These are phyloP conservation scores for Allantophomopsis cytisporea DNA, from an alignment of 2,329 filamentous ascomycete genomes.

Conservation along the genomic window DNA sequence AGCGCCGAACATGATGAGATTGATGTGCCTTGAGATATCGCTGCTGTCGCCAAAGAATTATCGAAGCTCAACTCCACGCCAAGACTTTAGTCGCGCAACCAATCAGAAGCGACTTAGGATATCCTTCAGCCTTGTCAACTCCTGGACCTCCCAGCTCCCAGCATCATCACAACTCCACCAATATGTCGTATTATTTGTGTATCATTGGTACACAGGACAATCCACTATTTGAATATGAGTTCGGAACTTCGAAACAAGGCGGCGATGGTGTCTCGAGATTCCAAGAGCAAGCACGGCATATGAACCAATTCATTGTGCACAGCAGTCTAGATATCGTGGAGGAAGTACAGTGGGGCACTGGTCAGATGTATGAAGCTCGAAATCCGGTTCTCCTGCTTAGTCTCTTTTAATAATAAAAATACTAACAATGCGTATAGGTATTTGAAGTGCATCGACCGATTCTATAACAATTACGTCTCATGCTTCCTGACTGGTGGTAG, in stretches of 20 bases:
- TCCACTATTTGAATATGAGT: conserved; percentile 92
- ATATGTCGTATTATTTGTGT: conserved; percentile 98
- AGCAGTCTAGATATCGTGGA: conserved; percentile 89
- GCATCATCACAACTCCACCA: not conserved
- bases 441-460: conserved; percentile 91
- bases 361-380: conserved; percentile 52
- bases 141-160: conserved; percentile 2
- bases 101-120: conserved; percentile 8
- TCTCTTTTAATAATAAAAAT: conserved; percentile 3
- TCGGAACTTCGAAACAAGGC: conserved; percentile 90
- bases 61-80: conserved; percentile 7
- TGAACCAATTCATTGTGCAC: conserved; percentile 97
- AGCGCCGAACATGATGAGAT: conserved; percentile 60
- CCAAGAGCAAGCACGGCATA: conserved; percentile 73
- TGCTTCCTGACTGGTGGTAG: conserved; percentile 85
- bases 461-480: conserved; percentile 90
- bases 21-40: conserved; percentile 3
- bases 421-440: conserved; percentile 44
- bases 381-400: not conserved
- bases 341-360: conserved; percentile 85
- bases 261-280: conserved; percentile 88
- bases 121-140: conserved; percentile 1
- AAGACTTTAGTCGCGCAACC: conserved; percentile 9
- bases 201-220: conserved; percentile 94
- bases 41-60: not conserved